phyloP scores from a whole-genome alignment of 306 rosid species.

The Trifolium dubium region DNA sequence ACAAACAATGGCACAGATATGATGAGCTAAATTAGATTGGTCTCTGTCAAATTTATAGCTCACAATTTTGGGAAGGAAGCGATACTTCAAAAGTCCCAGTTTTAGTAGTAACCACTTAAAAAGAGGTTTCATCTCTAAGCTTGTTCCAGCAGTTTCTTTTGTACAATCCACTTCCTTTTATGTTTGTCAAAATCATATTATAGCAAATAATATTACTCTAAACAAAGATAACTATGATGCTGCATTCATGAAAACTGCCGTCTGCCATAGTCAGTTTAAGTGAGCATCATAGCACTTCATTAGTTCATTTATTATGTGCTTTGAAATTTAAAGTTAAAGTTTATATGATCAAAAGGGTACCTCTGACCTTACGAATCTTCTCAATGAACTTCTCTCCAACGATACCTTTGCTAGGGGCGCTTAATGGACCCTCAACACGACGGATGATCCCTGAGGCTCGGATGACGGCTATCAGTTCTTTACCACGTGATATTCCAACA shows the following conservation, averaged over 20 bases:
- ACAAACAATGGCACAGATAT: constrained; percentile 14
- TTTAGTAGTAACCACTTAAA: constrained; percentile 3
- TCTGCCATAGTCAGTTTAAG: neutral
- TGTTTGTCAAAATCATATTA: constrained; percentile 16
- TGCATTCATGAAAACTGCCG: constrained; percentile 5
- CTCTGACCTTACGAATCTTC: constrained; percentile 87
- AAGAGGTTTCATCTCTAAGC: constrained; percentile 5
- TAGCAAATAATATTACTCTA: constrained; percentile 7
- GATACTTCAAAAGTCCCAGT: constrained; percentile 18
- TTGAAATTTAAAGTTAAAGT: constrained; percentile 30
- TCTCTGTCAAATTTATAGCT: constrained; percentile 30
- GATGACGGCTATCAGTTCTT: constrained; percentile 83
- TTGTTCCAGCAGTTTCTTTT: constrained; percentile 33
- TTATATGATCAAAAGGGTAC: constrained; percentile 50
- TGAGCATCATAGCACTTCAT: constrained; percentile 11
- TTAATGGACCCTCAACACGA: constrained; percentile 60
- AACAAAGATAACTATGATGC: constrained; percentile 26
- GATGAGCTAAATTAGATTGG: neutral
- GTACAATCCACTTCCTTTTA: constrained; percentile 28
- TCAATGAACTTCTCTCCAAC: constrained; percentile 85
- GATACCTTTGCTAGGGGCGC: constrained; percentile 69
- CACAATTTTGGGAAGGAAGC: constrained; percentile 22
- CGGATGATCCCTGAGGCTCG: constrained; percentile 95
- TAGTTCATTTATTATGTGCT: constrained; percentile 5
- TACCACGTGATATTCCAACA: constrained; percentile 79